These are phyloP conservation scores for Thielaviopsis populi DNA, from an alignment of 2,329 filamentous ascomycete genomes.

Conservation along the genomic window DNA sequence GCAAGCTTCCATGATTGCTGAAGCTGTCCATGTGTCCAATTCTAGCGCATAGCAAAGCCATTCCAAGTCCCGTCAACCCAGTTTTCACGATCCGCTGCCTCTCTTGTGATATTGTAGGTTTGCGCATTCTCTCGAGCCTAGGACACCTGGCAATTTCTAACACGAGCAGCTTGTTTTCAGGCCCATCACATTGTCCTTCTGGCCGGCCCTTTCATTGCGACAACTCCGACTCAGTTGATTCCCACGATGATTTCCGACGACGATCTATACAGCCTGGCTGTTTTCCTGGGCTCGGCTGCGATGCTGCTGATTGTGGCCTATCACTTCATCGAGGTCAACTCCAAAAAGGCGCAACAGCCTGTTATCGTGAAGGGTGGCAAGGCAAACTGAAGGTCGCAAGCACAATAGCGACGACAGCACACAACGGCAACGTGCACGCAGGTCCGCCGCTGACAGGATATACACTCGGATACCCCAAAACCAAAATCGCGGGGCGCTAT, in stretches of 20 bases:
- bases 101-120: not conserved
- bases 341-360: constrained; percentile 23
- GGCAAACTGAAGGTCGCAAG: constrained; percentile 10
- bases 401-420: not conserved
- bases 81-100: not conserved
- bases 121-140: not conserved
- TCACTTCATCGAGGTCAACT: constrained; percentile 91
- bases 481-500: not conserved
- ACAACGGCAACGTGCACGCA: not conserved
- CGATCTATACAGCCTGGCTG: constrained; percentile 78
- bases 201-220: not conserved
- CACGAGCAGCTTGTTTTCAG: not conserved
- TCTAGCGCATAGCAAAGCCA: constrained; percentile 2
- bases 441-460: not conserved
- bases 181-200: not conserved
- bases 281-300: constrained; percentile 77
- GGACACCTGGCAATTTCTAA: not conserved
- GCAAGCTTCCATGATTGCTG: constrained; percentile 13
- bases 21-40: constrained; percentile 18
- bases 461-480: not conserved
- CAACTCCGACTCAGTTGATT: not conserved
- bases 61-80: not conserved
- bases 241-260: constrained; percentile 82
- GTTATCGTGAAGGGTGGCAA: constrained; percentile 10
- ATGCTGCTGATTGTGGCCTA: constrained; percentile 92